A percentile compares a stretch with the other conserved stretches of the same genome.
These are phyloP conservation scores for Scutellaria baicalensis DNA, from an alignment of 257 asterid species.

Conservation along the genomic window DNA sequence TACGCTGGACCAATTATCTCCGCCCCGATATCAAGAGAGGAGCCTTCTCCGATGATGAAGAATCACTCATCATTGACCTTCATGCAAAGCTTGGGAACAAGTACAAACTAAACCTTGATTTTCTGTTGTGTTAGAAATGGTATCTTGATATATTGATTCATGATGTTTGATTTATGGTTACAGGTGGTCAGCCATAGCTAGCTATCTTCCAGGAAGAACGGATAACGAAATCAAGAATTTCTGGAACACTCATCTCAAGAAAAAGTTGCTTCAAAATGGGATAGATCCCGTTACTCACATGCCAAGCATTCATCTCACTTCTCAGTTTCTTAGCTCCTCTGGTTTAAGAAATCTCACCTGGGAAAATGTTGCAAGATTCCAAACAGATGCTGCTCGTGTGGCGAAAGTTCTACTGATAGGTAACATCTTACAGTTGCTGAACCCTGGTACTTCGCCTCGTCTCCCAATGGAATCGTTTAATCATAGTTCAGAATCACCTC, in stretches of 20 bases:
- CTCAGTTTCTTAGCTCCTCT: not conserved
- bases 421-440: constrained; percentile 19
- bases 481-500: constrained; percentile 1
- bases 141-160: not conserved
- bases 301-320: constrained; percentile 15
- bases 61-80: constrained; percentile 23
- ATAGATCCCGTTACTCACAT: constrained; percentile 30
- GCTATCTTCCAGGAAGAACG: constrained; percentile 29
- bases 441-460: constrained; percentile 1
- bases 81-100: constrained; percentile 35
- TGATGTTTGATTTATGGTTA: not conserved
- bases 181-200: constrained; percentile 38
- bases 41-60: constrained; percentile 24
- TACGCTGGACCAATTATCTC: constrained; percentile 39
- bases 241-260: constrained; percentile 32
- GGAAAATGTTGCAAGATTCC: constrained; percentile 17
- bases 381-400: constrained; percentile 16
- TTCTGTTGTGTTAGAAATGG: not conserved
- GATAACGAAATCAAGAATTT: constrained; percentile 37
- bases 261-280: constrained; percentile 24
- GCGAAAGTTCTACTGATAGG: constrained; percentile 15
- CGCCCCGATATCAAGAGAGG: constrained; percentile 41
- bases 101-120: constrained; percentile 4
- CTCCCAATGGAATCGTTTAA: constrained; percentile 4
- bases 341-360: not conserved